Evolutionary conservation across 768 basidiomycete genomes (phyloP), one percentile per base, ranked within the genome.

Genomic region (Leucocoprinus sp.): DNA sequence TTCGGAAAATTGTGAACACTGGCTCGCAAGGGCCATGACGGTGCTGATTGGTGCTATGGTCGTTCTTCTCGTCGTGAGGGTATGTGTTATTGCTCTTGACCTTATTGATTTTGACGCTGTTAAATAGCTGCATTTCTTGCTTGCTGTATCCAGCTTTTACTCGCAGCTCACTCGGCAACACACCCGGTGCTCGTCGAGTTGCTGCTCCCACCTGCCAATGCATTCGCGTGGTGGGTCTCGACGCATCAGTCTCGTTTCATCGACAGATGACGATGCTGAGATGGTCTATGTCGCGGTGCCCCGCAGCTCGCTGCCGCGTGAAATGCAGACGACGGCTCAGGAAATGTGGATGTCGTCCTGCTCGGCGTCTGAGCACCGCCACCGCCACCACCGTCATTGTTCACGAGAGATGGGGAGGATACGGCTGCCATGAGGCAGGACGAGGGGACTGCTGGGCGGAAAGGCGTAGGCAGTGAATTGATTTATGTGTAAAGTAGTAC

Each of bases 1-100:
- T 54, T 62, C 84, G 34, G 86, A 89, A 62, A 86, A 87, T 52
- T 90, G 88, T 58, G 87, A 90, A 56, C 71, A 74, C 47, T 86
- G 82, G 82, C 71, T 87, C 37, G 84, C 82, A 57, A 71, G 78
- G 31, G 82, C 75, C 6, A 70, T 80, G 24, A 58, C 83, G 48
- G 79, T 67, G 0, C 68, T 76, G 26, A 64, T 86, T 38, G 76
- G 70, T 1, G 58, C 78, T 35, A 72, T 83, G 64, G 67, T 77
- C 36, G 63, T 86, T 27, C 58, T 84, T 50, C 74, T 82, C 45
- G 71, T 84, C 54, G 60, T 86, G 42, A 70, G 84, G 52, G 85
- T 88, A 59, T 61, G 80, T 69, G 23, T 45, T 44, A 21, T 37
- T 33, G 27, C 26, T 14, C 36, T 42, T 19, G 38, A 23, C 45